Base-by-base conservation (phyloP, 305 asterid species). In the Salvia sclarea region DNA sequence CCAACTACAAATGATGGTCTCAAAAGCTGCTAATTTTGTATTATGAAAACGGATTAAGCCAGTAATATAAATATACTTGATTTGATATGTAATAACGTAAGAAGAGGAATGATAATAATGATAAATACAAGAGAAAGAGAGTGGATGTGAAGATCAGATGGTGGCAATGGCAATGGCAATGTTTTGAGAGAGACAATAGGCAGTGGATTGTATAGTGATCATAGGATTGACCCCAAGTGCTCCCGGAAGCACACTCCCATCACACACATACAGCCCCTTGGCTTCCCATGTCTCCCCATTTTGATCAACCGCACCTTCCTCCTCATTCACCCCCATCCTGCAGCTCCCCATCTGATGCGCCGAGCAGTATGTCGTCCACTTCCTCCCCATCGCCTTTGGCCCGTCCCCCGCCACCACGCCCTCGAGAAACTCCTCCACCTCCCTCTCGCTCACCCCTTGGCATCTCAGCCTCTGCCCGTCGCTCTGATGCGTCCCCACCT, bases 271-370 rank as follows among this genome's bases (percentile, higher is more conserved):
- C 17, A 91, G 53, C 9, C 97, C 96, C 9, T 80, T 67, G 0
- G 91, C 98, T 64, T 93, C 98, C 97, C 97, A 93, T 40, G 91
- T 84, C 86, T 93, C 92, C 3, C 98, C 98, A 50, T 87, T 88
- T 49, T 74, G 86, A 70, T 93, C 97, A 5, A 93, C 96, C 0
- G 91, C 97, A 0, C 97, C 86, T 0, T 73, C 92, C 13, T 67
- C 70, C 25, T 84, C 83, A 16, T n/a, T 72, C 25, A 9, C 62
- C 35, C 92, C 98, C 96, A 93, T 90, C 64, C 92, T 83, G 49
- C 95, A 86, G 53, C 96, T 86, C 14, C 80, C 80, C 80, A 76
- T 76, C 66, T 76, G 80, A 71, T 76, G 98, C 2, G 98, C 97
- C 3, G 96, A 88, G 31, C 76, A 38, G 52, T 90, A 92, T 0